Conservation (phyloP, 2,329 filamentous ascomycete species). For the Thelonectria discophora region DNA sequence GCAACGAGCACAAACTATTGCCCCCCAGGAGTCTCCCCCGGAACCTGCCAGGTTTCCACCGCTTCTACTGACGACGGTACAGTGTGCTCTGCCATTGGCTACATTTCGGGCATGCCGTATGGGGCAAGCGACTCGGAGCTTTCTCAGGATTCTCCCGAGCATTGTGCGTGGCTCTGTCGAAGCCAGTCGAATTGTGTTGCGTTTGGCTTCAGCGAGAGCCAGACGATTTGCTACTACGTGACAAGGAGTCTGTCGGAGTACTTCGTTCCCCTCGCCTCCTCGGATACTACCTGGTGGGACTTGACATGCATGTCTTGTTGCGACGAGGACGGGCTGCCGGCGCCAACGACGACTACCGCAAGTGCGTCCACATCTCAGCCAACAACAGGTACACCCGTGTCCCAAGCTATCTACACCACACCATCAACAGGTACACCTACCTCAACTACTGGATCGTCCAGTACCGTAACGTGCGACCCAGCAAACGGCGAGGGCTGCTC, state of each 20-base stretch:
- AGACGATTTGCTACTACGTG: neutral
- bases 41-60: neutral
- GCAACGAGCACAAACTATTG: neutral
- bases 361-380: neutral
- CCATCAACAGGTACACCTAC: neutral
- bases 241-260: neutral
- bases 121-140: neutral
- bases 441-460: conserved; percentile 6
- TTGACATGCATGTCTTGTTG: conserved; percentile 43
- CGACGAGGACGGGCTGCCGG: conserved; percentile 44
- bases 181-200: neutral
- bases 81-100: neutral
- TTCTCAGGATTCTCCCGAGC: neutral
- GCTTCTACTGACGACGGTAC: neutral
- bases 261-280: neutral
- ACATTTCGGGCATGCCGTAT: neutral
- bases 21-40: neutral
- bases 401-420: neutral
- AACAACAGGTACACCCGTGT: neutral
- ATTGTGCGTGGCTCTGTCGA: neutral
- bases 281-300: neutral
- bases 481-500: conserved; percentile 24
- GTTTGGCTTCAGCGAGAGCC: neutral
- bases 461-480: conserved; percentile 15
- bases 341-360: neutral